phyloP scores from a whole-genome alignment of 495 filamentous ascomycete genomes.

The Penicillium paxilli region DNA sequence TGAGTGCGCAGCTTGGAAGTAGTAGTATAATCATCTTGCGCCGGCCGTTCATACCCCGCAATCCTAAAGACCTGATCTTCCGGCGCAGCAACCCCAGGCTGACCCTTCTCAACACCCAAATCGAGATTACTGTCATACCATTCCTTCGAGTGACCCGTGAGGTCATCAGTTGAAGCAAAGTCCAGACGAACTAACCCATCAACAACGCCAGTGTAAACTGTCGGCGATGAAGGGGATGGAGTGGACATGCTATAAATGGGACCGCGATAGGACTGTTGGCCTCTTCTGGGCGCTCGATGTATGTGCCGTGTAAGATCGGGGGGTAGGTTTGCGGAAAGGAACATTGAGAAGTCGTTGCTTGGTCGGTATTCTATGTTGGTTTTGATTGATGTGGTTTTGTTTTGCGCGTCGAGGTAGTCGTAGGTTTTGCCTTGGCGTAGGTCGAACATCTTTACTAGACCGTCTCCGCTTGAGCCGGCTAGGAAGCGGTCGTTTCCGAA shows the following conservation, averaged over 20 bases:
- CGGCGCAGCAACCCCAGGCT: background rate
- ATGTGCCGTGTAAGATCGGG: conserved; percentile 4
- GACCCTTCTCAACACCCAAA: conserved; percentile 5
- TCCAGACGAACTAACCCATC: conserved; percentile 53
- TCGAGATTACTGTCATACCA: conserved; percentile 39
- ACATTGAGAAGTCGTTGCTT: conserved; percentile 39
- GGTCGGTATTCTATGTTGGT: conserved; percentile 8
- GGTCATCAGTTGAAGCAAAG: conserved; percentile 49
- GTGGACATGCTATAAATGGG: conserved; percentile 61
- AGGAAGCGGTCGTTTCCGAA: conserved; percentile 58
- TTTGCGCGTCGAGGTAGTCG: conserved; percentile 34
- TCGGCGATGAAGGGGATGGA: conserved; percentile 54
- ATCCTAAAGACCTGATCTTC: conserved; percentile 23
- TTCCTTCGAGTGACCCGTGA: conserved; percentile 25
- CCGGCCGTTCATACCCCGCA: conserved; percentile 44
- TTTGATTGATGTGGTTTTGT: conserved; percentile 1
- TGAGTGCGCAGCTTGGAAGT: conserved; percentile 39
- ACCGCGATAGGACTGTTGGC: conserved; percentile 30
- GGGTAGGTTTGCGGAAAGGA: conserved; percentile 32
- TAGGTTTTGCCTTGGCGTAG: conserved; percentile 56
- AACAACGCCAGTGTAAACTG: conserved; percentile 58
- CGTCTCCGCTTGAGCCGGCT: conserved; percentile 55
- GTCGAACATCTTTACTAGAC: conserved; percentile 65
- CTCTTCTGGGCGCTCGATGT: conserved; percentile 11
- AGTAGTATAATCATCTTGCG: conserved; percentile 29